Evolutionary conservation across 768 basidiomycete species (phyloP).

Genomic region (Tephrocybe sp.): DNA sequence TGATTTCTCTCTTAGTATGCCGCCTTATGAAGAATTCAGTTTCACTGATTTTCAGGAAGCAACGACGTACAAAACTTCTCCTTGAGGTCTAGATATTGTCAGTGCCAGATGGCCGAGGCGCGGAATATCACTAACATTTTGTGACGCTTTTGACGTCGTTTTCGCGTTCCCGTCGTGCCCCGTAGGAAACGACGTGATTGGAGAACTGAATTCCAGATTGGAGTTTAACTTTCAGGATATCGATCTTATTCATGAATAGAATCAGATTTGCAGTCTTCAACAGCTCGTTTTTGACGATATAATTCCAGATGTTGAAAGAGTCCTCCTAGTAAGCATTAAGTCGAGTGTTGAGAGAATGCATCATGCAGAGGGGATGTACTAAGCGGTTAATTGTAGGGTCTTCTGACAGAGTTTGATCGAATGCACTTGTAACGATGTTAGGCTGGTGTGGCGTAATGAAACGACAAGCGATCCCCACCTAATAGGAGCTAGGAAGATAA

Average conservation of each 20-base stretch:
- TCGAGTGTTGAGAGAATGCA: no score
- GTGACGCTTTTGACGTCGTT: conserved; percentile 72
- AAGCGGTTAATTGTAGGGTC: conserved; percentile 63
- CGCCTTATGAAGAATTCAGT: conserved; percentile 25
- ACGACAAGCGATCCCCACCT: conserved; percentile 36
- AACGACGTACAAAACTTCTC: conserved; percentile 44
- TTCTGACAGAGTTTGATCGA: conserved; percentile 70
- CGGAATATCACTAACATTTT: conserved; percentile 47
- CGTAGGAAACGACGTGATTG: conserved; percentile 73
- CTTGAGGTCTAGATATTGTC: conserved; percentile 39
- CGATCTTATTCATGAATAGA: conserved; percentile 82
- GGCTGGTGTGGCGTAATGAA: neutral
- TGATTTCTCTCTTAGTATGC: conserved; percentile 44
- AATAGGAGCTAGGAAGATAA: conserved; percentile 72
- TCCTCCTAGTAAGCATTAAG: conserved; percentile 56
- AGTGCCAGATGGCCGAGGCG: conserved; percentile 3
- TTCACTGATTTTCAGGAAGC: neutral
- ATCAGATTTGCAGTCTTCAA: conserved; percentile 72
- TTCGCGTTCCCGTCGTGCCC: conserved; percentile 42
- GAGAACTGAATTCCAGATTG: conserved; percentile 59
- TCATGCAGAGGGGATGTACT: conserved; percentile 28
- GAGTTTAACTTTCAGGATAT: conserved; percentile 69
- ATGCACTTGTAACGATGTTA: conserved; percentile 38
- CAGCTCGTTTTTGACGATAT: conserved; percentile 69
- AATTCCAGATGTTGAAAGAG: conserved; percentile 73